Base-by-base conservation (phyloP, 108 stramenopile genomes). In the Pseudonitzschia delicatissima region DNA sequence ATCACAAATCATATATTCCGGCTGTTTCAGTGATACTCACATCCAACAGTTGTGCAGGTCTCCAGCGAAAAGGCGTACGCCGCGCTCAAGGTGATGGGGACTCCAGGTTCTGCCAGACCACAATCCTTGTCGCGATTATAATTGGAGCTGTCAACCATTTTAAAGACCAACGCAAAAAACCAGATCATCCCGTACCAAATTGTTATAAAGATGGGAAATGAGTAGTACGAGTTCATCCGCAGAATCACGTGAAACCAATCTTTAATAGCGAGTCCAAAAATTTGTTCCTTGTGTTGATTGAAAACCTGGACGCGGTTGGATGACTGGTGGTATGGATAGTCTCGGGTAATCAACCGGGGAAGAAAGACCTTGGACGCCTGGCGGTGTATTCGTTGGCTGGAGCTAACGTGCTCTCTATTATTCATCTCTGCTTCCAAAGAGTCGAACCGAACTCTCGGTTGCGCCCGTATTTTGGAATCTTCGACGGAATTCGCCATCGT, bases 191-290 rank as follows among this genome's bases (percentile, higher is more conserved):
- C 9, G 0, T 87, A 91, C 87, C 90, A 94, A 39, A 82, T 37
- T 0, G 60, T 23, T 1, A 90, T 45, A 42, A 90, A 60, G 5
- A 80, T 17, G 11, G 77, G 50, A 7, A 82, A 3, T 17, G 76
- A 66, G 4, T 57, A 48, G 13, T 44, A 32, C 9, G 83, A 84
- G 8, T 71, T 69, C 20, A 69, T 62, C 4, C 87, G 62, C 48
- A 94, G 66, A 6, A 91, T 57, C 4, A 87, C 85, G 66, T 94
- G 93, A 63, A 89, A 94, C 88, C 86, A 94, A 74, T 94, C 86
- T 27, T 78, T 66, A 18, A 69, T n/a, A 20, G 74, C 32, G 2
- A 85, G 52, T 2, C 47, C 21, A 28, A 21, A 64, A 15, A 23
- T 20, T 8, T 12, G 5, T 12, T 64, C 42, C 0, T 25, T 42